Evolutionary conservation across 768 basidiomycete species (phyloP).

Genomic region (Collybia sordida): DNA sequence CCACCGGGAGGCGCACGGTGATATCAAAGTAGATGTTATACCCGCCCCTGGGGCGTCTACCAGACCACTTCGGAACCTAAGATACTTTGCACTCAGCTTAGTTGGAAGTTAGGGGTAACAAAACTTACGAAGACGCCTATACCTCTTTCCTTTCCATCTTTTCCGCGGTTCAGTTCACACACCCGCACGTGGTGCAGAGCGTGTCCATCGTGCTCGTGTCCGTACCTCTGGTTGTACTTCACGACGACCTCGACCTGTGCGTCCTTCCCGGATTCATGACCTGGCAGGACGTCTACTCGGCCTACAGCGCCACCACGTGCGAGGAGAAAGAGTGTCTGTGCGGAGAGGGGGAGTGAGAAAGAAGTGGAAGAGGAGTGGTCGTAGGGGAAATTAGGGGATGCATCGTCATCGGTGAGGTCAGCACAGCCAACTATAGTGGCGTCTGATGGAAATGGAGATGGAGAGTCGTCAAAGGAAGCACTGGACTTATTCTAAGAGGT

Average conservation of each 20-base stretch:
- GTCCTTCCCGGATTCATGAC: background rate
- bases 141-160: background rate
- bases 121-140: background rate
- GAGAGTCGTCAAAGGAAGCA: too few species aligned
- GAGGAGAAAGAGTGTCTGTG: background rate
- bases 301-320: background rate
- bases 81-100: too few species aligned
- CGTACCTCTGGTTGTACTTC: too few species aligned
- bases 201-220: background rate
- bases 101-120: too few species aligned
- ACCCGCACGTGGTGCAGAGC: background rate
- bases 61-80: too few species aligned
- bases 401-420: conserved; percentile 34
- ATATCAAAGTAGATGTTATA: too few species aligned
- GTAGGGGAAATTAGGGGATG: too few species aligned
- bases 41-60: too few species aligned
- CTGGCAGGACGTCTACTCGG: background rate
- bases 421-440: conserved; percentile 37
- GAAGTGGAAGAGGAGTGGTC: conserved; percentile 1
- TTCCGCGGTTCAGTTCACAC: background rate
- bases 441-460: conserved; percentile 37
- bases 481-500: too few species aligned
- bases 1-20: too few species aligned
- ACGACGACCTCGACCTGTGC: background rate
- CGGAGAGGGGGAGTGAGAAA: conserved; percentile 29